Evolutionary conservation across 768 basidiomycete genomes (phyloP).

Genomic region (Russula sp.): DNA sequence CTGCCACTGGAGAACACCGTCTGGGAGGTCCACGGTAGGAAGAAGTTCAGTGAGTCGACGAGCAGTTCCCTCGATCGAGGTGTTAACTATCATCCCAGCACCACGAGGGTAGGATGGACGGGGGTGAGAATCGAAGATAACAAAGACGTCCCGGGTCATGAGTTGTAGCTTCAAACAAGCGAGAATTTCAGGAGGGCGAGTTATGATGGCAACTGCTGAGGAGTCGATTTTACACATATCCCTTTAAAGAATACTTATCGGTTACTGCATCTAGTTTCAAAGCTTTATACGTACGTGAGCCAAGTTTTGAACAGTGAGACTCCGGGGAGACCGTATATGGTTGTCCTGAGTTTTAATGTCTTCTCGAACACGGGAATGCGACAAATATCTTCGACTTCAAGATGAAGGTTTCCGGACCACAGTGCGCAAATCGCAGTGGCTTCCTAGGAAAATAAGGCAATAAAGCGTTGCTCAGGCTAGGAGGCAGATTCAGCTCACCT

Average conservation of each 20-base stretch:
- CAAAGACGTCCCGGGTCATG: conserved; percentile 35
- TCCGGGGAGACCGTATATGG: conserved; percentile 36
- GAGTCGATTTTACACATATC: conserved; percentile 24
- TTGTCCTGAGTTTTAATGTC: conserved; percentile 33
- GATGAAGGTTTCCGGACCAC: conserved; percentile 48
- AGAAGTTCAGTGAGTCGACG: conserved; percentile 43
- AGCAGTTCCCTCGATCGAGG: conserved; percentile 40
- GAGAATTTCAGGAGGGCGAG: conserved; percentile 66
- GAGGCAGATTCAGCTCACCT: conserved; percentile 31
- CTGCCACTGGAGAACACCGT: conserved; percentile 52
- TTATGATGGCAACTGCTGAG: conserved; percentile 47
- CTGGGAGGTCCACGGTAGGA: conserved; percentile 42
- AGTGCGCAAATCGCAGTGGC: conserved; percentile 48
- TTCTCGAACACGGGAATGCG: conserved; percentile 44
- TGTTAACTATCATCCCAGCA: conserved; percentile 51
- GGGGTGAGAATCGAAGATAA: conserved; percentile 65
- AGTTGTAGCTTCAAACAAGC: conserved; percentile 40
- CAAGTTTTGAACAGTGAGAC: conserved; percentile 36
- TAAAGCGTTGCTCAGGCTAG: not conserved
- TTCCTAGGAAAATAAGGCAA: conserved; percentile 36
- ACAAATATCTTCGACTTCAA: conserved; percentile 53
- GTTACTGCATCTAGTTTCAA: not conserved
- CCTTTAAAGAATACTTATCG: conserved; percentile 21
- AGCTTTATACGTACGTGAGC: conserved; percentile 27
- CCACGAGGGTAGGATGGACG: conserved; percentile 52